Evolutionary conservation across 768 basidiomycete genomes (phyloP), one percentile per base, ranked within the genome.

Genomic region (Astraeus odoratus): DNA sequence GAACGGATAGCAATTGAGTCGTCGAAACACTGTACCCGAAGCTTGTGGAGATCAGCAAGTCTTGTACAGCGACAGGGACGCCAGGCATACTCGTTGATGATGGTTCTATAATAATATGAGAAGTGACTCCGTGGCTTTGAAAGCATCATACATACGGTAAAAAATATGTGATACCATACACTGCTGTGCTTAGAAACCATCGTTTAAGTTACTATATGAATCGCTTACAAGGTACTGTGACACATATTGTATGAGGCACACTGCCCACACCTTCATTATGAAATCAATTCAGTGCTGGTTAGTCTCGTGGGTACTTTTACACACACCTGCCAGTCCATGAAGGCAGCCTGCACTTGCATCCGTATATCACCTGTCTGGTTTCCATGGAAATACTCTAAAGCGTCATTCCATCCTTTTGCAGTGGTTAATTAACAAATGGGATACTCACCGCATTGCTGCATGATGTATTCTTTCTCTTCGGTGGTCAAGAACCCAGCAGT

Each of bases 111-210:
- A 25, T 18, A 12, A 5, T 37, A 13, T 31, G 12, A 31, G n/a
- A 13, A 8, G 8, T 16, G 15, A 26, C 4, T 9, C 16, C 26
- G 8, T 15, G 19, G 34, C 20, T 13, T 4, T 31, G 16, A 10
- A 8, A 20, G 25, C 23, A 50, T 7, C 39, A 12, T 25, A 22
- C 41, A 52, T 55, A 81, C 76, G 80, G 79, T 15, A 81, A 58
- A 66, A 85, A 83, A 6, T 81, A 61, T 0, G 80, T 79, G 27
- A 80, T 80, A 2, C 80, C 81, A 48, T 77, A 81, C 1, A 82
- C 80, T 81, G 36, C 8, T 25, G 8, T 30, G 12, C n/a, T 44
- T n/a, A 43, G 8, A 19, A 4, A 22, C 16, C 20, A 23, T 2
- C n/a, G n/a, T n/a, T 27, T 10, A 4, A 23, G 37, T 23, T 1